phyloP scores from a whole-genome alignment of 192 early-diverging fungal genomes.

The Glomus cerebriforme region DNA sequence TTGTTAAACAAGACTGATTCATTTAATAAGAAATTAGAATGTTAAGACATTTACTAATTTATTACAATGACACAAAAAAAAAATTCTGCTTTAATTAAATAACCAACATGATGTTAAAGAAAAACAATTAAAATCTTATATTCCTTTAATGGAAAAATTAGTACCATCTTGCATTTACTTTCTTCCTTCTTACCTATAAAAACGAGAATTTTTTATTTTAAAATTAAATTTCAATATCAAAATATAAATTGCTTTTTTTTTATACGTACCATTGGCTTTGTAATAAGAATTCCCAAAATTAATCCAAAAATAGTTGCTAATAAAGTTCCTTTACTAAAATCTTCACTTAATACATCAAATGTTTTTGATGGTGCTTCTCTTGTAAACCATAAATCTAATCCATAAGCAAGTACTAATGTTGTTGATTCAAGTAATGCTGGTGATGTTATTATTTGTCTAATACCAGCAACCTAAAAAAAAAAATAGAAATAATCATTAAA shows the following conservation, averaged over 20 bases:
- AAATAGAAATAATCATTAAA: too few relatives aligned
- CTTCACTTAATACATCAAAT: constrained; percentile 92
- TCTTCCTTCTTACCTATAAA: constrained; percentile 25
- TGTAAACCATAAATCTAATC: constrained; percentile 89
- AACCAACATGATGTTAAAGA: too few relatives aligned
- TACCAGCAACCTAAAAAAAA: constrained; percentile 58
- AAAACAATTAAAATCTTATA: too few relatives aligned
- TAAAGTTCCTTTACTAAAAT: constrained; percentile 87
- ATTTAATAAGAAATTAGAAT: too few relatives aligned
- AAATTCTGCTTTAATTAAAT: too few relatives aligned
- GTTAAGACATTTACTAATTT: too few relatives aligned
- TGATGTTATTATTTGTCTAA: constrained; percentile 66
- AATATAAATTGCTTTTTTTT: constrained; percentile 45
- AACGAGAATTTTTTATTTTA: not conserved
- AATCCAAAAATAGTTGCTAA: constrained; percentile 82
- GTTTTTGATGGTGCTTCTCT: constrained; percentile 81
- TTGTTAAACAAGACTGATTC: too few relatives aligned
- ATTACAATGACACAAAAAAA: too few relatives aligned
- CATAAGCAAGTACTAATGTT: constrained; percentile 83
- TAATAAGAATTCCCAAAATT: constrained; percentile 70
- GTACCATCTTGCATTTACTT: constrained; percentile 28
- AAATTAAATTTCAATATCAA: not conserved
- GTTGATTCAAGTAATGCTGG: constrained; percentile 93
- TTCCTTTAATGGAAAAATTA: not conserved
- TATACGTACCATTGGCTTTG: constrained; percentile 71